Percentiles rank a stretch among this genome's conserved stretches.
These are phyloP conservation scores for Cladosporium sp. DNA, from an alignment of 2,329 filamentous ascomycete species.

Conservation along the genomic window DNA sequence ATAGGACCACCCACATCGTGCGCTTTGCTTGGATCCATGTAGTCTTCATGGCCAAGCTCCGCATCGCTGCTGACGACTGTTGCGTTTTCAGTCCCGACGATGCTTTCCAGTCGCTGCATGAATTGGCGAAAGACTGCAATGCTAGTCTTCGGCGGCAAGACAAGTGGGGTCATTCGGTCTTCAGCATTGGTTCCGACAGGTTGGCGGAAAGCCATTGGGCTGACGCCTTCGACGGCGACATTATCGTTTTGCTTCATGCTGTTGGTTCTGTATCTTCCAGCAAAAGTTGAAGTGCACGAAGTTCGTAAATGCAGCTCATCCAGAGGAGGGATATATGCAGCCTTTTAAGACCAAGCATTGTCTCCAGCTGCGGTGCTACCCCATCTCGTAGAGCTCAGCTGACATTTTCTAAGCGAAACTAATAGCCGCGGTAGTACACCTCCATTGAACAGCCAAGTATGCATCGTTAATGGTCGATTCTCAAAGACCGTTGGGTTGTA, in stretches of 20 bases:
- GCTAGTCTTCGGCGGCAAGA: conserved; percentile 22
- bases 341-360: background rate
- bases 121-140: conserved; percentile 22
- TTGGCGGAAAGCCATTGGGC: conserved; percentile 18
- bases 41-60: conserved; percentile 25
- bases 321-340: background rate
- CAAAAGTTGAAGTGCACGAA: background rate
- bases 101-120: conserved; percentile 16
- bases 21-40: conserved; percentile 26
- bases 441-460: background rate
- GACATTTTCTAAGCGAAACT: background rate
- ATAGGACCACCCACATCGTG: conserved; percentile 20
- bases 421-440: background rate
- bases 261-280: background rate
- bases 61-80: conserved; percentile 34
- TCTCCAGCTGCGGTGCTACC: background rate
- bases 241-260: background rate
- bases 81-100: conserved; percentile 24
- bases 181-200: conserved; percentile 17
- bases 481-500: background rate
- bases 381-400: background rate
- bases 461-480: background rate
- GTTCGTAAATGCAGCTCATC: background rate
- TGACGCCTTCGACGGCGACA: background rate
- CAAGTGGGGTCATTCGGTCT: conserved; percentile 16